Evolutionary conservation across 331 rosid species (phyloP).

Genomic region (Stylosanthes scabra): DNA sequence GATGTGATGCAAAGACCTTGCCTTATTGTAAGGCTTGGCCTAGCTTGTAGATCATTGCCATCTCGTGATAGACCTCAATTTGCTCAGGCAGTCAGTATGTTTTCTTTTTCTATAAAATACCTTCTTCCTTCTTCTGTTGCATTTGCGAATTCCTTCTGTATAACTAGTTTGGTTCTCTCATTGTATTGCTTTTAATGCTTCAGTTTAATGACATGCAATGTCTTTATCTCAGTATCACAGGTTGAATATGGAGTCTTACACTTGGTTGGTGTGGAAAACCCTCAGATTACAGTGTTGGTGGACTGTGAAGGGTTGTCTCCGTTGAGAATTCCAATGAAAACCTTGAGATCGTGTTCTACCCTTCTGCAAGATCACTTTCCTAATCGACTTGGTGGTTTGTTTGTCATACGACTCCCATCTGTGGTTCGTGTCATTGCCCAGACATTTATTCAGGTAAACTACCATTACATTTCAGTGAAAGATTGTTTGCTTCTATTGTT

Average conservation of each 20-base stretch:
- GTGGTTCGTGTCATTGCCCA: slow-evolving; percentile 81
- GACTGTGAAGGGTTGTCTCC: slow-evolving; percentile 93
- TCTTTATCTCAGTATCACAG: slow-evolving; percentile 75
- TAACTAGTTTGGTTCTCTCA: slow-evolving; percentile 14
- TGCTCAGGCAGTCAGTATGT: slow-evolving; percentile 85
- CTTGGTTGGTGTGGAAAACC: slow-evolving; percentile 63
- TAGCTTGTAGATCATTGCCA: slow-evolving; percentile 64
- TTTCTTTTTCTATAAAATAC: slow-evolving; percentile 19
- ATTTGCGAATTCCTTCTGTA: slow-evolving; percentile 7
- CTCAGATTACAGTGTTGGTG: slow-evolving; percentile 79
- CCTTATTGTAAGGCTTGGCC: slow-evolving; percentile 87
- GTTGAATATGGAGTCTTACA: slow-evolving; percentile 80
- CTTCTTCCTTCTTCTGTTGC: neutral
- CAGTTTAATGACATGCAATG: slow-evolving; percentile 34
- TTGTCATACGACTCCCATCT: slow-evolving; percentile 79
- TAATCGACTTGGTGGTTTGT: slow-evolving; percentile 85
- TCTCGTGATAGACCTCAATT: slow-evolving; percentile 73
- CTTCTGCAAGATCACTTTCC: slow-evolving; percentile 93
- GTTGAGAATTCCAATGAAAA: slow-evolving; percentile 79
- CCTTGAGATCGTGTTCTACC: slow-evolving; percentile 78
- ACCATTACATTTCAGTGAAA: slow-evolving; percentile 27
- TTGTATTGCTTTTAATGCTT: neutral
- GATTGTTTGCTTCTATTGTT: slow-evolving; percentile 18
- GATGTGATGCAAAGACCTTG: slow-evolving; percentile 76
- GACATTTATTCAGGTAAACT: slow-evolving; percentile 75